Base-by-base conservation (phyloP, 805 yeast genomes). In the Wickerhamiella spandovensis region DNA sequence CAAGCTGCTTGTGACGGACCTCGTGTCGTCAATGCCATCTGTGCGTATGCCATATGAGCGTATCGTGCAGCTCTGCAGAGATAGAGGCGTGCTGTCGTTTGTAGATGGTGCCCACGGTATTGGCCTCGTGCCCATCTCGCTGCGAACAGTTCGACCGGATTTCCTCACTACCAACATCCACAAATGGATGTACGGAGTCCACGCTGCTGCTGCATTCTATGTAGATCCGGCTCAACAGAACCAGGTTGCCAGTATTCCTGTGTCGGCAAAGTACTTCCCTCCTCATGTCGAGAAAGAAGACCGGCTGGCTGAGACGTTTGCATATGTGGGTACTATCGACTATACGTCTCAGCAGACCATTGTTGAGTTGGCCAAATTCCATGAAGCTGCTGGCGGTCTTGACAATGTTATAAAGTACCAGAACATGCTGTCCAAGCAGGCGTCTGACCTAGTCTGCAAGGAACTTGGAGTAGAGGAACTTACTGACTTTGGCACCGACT, bases 31-130 rank as follows among this genome's bases (percentile, higher is more conserved):
- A 0, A 72, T 74, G 76, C 90, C 92, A 1, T 81, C 81, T 7
- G 74, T 73, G 4, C 57, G 63, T 22, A 56, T 81, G 25, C 90
- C 92, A 0, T 82, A 71, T 61, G 71, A 72, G 52, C 59, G 67
- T 48, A 55, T 82, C 44, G 67, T 71, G 2, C 53, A 60, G 7
- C 57, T 76, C 41, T 77, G 86, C 54, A 61, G 65, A 15, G 62
- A 73, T 47, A 64, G 75, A 46, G 62, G 65, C 15, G 75, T 76
- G 3, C 53, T 79, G 45, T 76, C 84, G 3, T 63, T 80, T 43
- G 72, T 83, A 24, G 90, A 83, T 61, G 90, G 83, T 13, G 90
- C 89, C 6, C 90, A 83, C 59, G 74, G 78, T 1, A 69, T 77
- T 35, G 90, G 90, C 0, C 48, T 62, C 23, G 43, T 58, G 2